These are phyloP conservation scores for Phaffomyces antillensis DNA, from an alignment of 805 yeast genomes.

Conservation along the genomic window DNA sequence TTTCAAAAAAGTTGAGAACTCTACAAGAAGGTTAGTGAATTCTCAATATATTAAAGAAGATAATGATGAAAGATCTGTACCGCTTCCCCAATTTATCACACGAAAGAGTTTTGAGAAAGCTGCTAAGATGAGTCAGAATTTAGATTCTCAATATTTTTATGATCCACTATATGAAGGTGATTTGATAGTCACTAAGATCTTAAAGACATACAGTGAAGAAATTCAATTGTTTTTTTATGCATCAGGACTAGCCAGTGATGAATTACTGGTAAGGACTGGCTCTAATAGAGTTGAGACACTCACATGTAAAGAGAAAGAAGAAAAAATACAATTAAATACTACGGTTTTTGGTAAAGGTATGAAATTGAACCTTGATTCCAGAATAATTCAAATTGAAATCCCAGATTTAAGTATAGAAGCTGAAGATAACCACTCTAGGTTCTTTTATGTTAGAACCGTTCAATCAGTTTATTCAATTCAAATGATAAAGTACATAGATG, in stretches of 20 bases:
- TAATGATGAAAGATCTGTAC: neutral
- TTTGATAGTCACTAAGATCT: too few species aligned
- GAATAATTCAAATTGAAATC: slow-evolving; percentile 35
- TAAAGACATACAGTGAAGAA: too few species aligned
- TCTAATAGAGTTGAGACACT: slow-evolving; percentile 1
- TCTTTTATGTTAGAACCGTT: slow-evolving; percentile 32
- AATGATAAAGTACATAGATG: slow-evolving; percentile 9
- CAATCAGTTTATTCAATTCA: slow-evolving; percentile 28
- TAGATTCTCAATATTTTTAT: neutral
- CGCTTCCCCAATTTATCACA: neutral
- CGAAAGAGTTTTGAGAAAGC: neutral
- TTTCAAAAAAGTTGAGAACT: slow-evolving; percentile 11
- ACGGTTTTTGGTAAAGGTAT: slow-evolving; percentile 11
- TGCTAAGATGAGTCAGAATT: too few species aligned
- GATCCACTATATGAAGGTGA: slow-evolving; percentile 8
- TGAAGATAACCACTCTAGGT: slow-evolving; percentile 21
- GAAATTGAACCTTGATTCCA: slow-evolving; percentile 25
- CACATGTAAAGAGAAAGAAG: neutral
- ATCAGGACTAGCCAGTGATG: slow-evolving; percentile 1
- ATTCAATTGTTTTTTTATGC: neutral
- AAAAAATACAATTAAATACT: neutral
- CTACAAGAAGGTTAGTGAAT: neutral
- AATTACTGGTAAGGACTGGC: neutral
- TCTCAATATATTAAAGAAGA: neutral
- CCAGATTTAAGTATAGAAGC: slow-evolving; percentile 17